These are phyloP conservation scores for Tubosaeta sp. DNA, from an alignment of 768 basidiomycete genomes.

Conservation along the genomic window DNA sequence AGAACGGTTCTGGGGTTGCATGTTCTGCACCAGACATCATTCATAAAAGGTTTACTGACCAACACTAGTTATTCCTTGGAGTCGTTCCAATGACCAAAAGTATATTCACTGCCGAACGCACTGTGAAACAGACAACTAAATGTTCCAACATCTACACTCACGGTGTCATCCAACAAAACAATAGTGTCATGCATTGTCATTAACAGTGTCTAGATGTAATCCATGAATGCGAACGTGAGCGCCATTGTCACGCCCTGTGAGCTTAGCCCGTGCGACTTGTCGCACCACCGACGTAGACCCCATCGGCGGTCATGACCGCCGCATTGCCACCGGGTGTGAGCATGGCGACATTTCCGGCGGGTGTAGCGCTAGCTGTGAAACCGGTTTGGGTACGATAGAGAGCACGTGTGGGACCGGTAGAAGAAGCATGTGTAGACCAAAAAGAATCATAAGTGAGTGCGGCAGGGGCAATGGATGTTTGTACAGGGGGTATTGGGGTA, in stretches of 20 bases:
- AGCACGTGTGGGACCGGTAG: conserved; percentile 22
- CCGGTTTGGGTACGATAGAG: conserved; percentile 30
- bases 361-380: conserved; percentile 22
- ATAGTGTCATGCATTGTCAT: conserved; percentile 7
- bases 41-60: too few relatives aligned
- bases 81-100: too few relatives aligned
- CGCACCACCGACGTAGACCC: conserved; percentile 30
- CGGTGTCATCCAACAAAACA: not conserved
- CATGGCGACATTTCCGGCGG: conserved; percentile 29
- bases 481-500: conserved; percentile 3
- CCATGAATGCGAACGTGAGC: conserved; percentile 11
- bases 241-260: not conserved
- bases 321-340: conserved; percentile 29
- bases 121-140: not conserved
- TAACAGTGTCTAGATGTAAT: conserved; percentile 18
- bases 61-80: too few relatives aligned
- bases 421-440: conserved; percentile 51
- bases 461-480: conserved; percentile 13
- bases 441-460: conserved; percentile 58
- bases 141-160: not conserved
- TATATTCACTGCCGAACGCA: not conserved
- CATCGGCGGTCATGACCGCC: conserved; percentile 30
- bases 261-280: not conserved
- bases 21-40: too few relatives aligned
- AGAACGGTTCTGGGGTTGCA: too few relatives aligned